Base-by-base conservation (phyloP, 2,329 filamentous ascomycete species). In the Colletotrichum higginsianum region DNA sequence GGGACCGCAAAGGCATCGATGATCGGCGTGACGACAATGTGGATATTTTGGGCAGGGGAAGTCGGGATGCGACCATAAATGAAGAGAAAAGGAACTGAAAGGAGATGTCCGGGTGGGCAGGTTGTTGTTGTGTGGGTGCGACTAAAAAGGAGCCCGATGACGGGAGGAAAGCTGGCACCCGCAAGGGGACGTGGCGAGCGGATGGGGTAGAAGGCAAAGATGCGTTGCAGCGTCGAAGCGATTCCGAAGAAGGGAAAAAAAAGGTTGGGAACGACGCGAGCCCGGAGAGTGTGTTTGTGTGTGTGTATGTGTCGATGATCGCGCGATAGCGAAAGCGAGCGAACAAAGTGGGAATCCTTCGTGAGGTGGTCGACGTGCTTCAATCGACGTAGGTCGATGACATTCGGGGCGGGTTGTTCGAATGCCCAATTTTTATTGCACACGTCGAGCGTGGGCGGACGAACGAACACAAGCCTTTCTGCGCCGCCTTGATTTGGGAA, bases 41-140 rank as follows among this genome's bases (percentile, higher is more conserved):
- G 58, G 57, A 49, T 60, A 66, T 52, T 26, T 66, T 72, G 53
- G 61, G 30, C 66, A 61, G 42, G 61, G 6, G 61, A 61, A 56
- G 70, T 66, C 56, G 67, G 66, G 67, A 70, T 72, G 70, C 70
- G 70, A 71, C 67, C 21, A 57, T 66, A 72, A 61, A 66, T 49
- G 57, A 65, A 63, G 49, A 60, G 53, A 57, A 65, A 53, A 55
- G 55, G 53, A 58, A 56, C 52, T 60, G 65, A 47, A 68, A 40
- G 53, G 60, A 63, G 64, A 53, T 52, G 58, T 69, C 57, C 38
- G 69, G 65, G 60, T 35, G 65, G 49, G 65, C 58, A 53, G 60
- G 58, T 69, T 60, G 68, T 66, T 58, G 69, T 66, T 63, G 69
- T 53, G 69, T 72, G 53, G 65, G 69, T 69, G 69, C 69, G 65